Conservation (phyloP, 2,329 filamentous ascomycete genomes). For the Mycosphaerella sp. region DNA sequence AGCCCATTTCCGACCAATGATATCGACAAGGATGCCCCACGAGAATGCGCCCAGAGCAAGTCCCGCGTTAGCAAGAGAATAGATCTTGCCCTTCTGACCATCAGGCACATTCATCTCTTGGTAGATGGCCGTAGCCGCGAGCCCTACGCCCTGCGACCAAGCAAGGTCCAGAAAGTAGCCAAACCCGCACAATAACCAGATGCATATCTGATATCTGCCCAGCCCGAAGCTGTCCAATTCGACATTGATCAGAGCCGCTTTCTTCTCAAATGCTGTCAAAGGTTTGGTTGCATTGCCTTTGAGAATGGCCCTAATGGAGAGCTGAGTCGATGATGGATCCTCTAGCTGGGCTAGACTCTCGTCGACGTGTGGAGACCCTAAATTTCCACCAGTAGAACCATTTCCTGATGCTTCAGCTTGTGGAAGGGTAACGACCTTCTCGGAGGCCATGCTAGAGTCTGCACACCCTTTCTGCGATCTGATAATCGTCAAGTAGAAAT, state of each 20-base stretch:
- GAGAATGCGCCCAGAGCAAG: slow-evolving; percentile 51
- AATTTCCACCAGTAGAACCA: too few species aligned
- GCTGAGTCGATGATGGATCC: slow-evolving; percentile 3
- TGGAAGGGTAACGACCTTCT: too few species aligned
- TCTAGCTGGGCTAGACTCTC: neutral
- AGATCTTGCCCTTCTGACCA: slow-evolving; percentile 44
- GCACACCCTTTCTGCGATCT: too few species aligned
- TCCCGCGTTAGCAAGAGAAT: slow-evolving; percentile 48
- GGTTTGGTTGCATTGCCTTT: slow-evolving; percentile 7
- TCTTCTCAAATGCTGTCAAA: slow-evolving; percentile 39
- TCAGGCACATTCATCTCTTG: slow-evolving; percentile 51
- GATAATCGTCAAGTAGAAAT: too few species aligned
- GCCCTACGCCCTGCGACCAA: slow-evolving; percentile 56
- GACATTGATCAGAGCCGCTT: slow-evolving; percentile 40
- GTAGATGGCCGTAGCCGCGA: slow-evolving; percentile 49
- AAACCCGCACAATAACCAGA: slow-evolving; percentile 49
- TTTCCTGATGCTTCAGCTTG: too few species aligned
- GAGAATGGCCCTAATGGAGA: slow-evolving; percentile 7
- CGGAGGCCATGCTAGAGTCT: too few species aligned
- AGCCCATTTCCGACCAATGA: slow-evolving; percentile 50
- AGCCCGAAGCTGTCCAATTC: slow-evolving; percentile 51
- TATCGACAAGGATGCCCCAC: slow-evolving; percentile 53
- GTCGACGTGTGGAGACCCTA: neutral
- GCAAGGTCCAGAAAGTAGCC: slow-evolving; percentile 53
- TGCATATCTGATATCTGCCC: slow-evolving; percentile 44